A percentile compares a stretch with the other conserved stretches of the same genome.
Conservation (phyloP, 257 asterid species). For the Solanum acaule region DNA sequence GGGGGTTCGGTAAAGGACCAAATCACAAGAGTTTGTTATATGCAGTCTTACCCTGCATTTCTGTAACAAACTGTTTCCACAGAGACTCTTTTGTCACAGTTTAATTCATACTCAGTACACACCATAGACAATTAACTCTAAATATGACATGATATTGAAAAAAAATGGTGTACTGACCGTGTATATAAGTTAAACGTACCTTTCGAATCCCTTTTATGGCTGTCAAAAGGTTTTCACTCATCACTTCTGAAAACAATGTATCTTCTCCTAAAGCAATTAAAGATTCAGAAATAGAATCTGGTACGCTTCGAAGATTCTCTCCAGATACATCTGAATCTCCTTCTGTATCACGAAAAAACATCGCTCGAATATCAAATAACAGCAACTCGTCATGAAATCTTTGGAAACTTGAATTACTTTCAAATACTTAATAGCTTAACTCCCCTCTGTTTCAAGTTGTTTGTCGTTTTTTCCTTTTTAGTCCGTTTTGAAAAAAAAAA, state of each 20-base stretch:
- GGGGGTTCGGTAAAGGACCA: not conserved
- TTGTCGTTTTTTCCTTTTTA: no score
- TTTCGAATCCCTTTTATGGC: constrained; percentile 65
- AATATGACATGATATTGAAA: not conserved
- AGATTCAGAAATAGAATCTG: constrained; percentile 66
- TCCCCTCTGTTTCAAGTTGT: not conserved
- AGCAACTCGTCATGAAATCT: not conserved
- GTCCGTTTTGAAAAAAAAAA: not conserved
- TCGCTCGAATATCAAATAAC: not conserved
- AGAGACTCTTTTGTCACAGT: not conserved
- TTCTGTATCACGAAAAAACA: constrained; percentile 26
- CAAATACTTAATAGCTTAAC: not conserved
- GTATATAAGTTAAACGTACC: constrained; percentile 20
- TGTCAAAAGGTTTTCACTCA: constrained; percentile 68
- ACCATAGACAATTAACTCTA: not conserved
- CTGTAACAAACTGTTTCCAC: not conserved
- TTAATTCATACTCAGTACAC: not conserved
- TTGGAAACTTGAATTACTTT: not conserved
- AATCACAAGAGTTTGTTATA: not conserved
- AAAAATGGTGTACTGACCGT: rapidly evolving
- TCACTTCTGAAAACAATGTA: constrained; percentile 36
- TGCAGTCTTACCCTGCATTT: rapidly evolving
- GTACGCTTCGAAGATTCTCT: constrained; percentile 54
- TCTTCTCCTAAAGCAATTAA: constrained; percentile 69
- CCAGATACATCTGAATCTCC: constrained; percentile 61